Conservation (phyloP, 805 yeast genomes). For the Blastobotrys parvus region DNA sequence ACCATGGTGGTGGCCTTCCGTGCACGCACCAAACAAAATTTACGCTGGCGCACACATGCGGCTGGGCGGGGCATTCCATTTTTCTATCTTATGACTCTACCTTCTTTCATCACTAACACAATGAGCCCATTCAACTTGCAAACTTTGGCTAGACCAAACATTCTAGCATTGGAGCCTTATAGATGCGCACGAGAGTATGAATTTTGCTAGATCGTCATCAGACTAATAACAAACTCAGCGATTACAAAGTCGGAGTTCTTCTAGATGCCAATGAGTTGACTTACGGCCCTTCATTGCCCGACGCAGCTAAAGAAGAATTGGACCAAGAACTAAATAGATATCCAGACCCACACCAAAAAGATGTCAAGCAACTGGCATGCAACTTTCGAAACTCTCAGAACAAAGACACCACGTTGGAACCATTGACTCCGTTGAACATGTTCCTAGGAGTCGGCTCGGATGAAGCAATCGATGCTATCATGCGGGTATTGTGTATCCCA, state of each 20-base stretch:
- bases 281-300: conserved; percentile 69
- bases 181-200: conserved; percentile 84
- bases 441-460: conserved; percentile 97
- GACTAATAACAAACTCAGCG: conserved; percentile 32
- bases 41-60: not conserved
- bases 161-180: conserved; percentile 76
- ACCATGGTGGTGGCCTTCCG: too few species aligned
- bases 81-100: too few species aligned
- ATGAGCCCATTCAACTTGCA: conserved; percentile 43
- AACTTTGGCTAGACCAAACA: conserved; percentile 75
- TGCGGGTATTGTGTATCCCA: conserved; percentile 79
- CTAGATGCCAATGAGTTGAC: conserved; percentile 96
- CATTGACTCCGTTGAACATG: conserved; percentile 56
- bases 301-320: conserved; percentile 37
- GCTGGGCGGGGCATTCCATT: not conserved
- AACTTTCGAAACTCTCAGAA: conserved; percentile 54
- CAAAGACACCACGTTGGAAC: conserved; percentile 23
- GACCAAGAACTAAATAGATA: conserved; percentile 69
- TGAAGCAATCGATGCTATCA: conserved; percentile 83
- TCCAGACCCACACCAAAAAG: conserved; percentile 92
- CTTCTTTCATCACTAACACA: conserved; percentile 2
- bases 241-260: conserved; percentile 77
- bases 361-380: conserved; percentile 62
- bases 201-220: not conserved
- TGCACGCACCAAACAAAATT: too few species aligned